A percentile compares a stretch with the other conserved stretches of the same genome.
These are phyloP conservation scores for Theileria annulata DNA, from an alignment of 169 alveolate genomes.

Conservation along the genomic window DNA sequence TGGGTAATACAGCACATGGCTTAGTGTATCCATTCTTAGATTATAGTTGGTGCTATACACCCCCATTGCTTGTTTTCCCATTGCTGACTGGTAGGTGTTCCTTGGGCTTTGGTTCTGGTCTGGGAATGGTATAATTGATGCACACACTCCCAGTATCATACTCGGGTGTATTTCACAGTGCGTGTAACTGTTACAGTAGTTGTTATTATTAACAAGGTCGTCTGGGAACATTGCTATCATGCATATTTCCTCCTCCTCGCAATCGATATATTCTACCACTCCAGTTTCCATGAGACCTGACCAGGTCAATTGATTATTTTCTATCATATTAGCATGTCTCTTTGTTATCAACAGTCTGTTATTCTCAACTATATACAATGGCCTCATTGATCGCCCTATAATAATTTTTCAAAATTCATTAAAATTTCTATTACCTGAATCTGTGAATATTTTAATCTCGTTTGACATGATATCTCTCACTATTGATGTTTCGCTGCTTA, in stretches of 20 bases:
- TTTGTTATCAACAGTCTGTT: conserved; percentile 82
- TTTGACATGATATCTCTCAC: conserved; percentile 90
- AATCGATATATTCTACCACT: conserved; percentile 97
- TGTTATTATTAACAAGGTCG: conserved; percentile 84
- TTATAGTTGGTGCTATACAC: conserved; percentile 97
- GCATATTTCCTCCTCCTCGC: conserved; percentile 99
- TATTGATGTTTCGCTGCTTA: conserved; percentile 94
- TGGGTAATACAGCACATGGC: conserved; percentile 97
- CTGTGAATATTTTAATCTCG: conserved; percentile 96
- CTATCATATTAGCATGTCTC: conserved; percentile 75
- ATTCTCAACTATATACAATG: conserved; percentile 93
- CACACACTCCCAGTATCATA: conserved; percentile 99
- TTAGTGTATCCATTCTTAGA: conserved; percentile 97
- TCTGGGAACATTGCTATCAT: conserved; percentile 98
- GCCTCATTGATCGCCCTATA: conserved; percentile 92
- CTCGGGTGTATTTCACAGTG: conserved; percentile 99
- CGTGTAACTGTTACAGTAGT: conserved; percentile 92
- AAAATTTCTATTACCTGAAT: conserved; percentile 86
- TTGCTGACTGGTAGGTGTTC: conserved; percentile 98
- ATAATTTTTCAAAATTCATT: not conserved
- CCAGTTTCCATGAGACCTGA: conserved; percentile 92
- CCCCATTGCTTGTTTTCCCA: conserved; percentile 99
- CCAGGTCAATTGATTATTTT: conserved; percentile 72
- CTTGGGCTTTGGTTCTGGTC: conserved; percentile 99
- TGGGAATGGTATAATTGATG: conserved; percentile 99